Conservation (phyloP, 2,329 filamentous ascomycete genomes). For the Colletotrichum kahawae region DNA sequence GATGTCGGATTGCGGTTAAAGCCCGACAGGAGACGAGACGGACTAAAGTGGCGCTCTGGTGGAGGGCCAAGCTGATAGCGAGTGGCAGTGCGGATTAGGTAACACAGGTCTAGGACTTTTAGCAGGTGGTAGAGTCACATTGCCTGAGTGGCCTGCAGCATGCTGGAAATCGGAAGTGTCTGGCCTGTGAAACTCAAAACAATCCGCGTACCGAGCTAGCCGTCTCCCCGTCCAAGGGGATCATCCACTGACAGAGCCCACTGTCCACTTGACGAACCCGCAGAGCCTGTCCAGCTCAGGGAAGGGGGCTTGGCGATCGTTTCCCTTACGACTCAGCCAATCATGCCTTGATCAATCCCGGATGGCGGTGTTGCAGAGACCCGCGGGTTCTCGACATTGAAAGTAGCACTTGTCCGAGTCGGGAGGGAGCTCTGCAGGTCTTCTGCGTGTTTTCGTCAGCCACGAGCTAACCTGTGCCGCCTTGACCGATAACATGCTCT, state of each 20-base stretch:
- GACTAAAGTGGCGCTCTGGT: conserved; percentile 14
- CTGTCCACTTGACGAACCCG: background rate
- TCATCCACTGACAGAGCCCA: background rate
- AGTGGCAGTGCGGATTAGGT: conserved; percentile 18
- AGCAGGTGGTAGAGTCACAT: background rate
- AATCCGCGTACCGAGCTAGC: conserved; percentile 11
- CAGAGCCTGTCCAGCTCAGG: conserved; percentile 8
- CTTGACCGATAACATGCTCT: background rate
- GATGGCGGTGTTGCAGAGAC: background rate
- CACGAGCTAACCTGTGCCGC: background rate
- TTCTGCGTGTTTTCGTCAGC: conserved; percentile 4
- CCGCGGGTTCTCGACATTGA: background rate
- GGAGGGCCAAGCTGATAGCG: conserved; percentile 2
- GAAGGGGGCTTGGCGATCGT: conserved; percentile 16
- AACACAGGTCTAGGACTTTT: background rate
- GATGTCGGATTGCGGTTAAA: background rate
- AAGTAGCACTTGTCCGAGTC: conserved; percentile 7
- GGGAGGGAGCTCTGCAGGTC: background rate
- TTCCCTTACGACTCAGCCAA: conserved; percentile 8
- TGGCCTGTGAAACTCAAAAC: conserved; percentile 20
- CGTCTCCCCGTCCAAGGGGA: conserved; percentile 3
- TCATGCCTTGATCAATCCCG: background rate
- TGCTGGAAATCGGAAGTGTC: conserved; percentile 5
- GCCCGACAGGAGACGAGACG: conserved; percentile 13
- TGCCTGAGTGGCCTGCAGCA: background rate